Base-by-base conservation (phyloP, 2,329 filamentous ascomycete genomes). In the Falciphora oryzae region DNA sequence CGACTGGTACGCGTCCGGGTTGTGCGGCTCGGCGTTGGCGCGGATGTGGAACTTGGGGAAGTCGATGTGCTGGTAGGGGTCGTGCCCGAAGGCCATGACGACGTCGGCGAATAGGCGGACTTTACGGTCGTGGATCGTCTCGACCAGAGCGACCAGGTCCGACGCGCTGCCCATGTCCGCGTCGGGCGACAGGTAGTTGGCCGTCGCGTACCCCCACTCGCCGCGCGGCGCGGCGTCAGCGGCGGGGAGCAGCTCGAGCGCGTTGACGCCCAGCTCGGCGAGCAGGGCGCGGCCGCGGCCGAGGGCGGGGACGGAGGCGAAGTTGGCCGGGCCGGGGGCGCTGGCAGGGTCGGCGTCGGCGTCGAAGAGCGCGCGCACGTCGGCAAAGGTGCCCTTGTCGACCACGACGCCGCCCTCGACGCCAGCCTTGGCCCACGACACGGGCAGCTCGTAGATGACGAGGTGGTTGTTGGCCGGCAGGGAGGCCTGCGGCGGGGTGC, bases 1-100 rank as follows among this genome's bases (percentile, higher is more conserved):
- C 8, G 69, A 69, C 61, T 71, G 69, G 65, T 69, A 70, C 65
- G 68, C 69, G 64, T 71, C 71, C 11, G 68, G 68, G 61, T 71
- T 71, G 61, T 65, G 16, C 10, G 31, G 50, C 63, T 71, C 68
- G n/a, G 65, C 35, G 29, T 50, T 10, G 3, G 68, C 65, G n/a
- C 67, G 64, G n/a, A 71, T 56, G 63, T 71, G 71, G 61, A 71
- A 72, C 18, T 65, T 64, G 25, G 32, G 38, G 25, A 66, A 67
- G 60, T 66, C 67, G 44, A 68, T 66, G 66, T 65, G 64, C 31
- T 57, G 60, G 56, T 71, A 71, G 1, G 70, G 63, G 35, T 71
- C 69, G 61, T 69, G 68, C 1, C 70, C 70, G 35, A 72, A 71
- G 4, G 67, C 70, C 68, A 70, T 70, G 28, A 69, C 68, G 14